Base-by-base conservation (phyloP, 2,329 filamentous ascomycete genomes). In the Hypoxylon sp. region DNA sequence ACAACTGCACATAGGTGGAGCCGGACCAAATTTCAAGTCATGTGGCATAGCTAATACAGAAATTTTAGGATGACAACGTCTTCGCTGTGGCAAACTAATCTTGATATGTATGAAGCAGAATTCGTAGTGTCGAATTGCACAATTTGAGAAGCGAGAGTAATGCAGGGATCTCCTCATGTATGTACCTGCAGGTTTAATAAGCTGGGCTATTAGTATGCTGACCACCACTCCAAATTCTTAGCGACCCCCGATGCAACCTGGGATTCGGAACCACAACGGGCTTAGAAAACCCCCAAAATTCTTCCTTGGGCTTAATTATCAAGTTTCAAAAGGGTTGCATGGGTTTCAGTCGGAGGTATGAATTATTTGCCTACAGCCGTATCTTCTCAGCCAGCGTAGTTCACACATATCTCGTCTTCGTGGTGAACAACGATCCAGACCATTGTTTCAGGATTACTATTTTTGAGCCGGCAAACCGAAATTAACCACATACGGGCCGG, bases 171-270 rank as follows among this genome's bases (percentile, higher is more conserved):
- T 31, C 0, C 2, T 31, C 2, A 13, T 50, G 53, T 50, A 37
- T 58, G 54, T 70, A 55, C 51, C 61, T 67, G 68, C 68, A 66
- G 31, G 37, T 63, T 68, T 63, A 63, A 71, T 66, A 31, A 69
- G 10, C 42, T 31, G 29, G 5, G 6, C 13, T 47, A 31, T 48
- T 50, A 14, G 14, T 31, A 11, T 59, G 67, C 67, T 70, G 67
- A 70, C 67, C 53, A 65, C 57, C 60, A 47, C 8, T 52, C 35
- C 35, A 8, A 33, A 13, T 24, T 19, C 17, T 42, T 31, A 48
- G 48, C 48, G 29, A 37, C 46, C 59, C 59, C 63, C 51, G 58
- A 47, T 59, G 35, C 48, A 9, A 59, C 59, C 50, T 35, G 24
- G 17, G 29, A 24, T 19, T 17, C 39, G 4, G 44, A n/a, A 59